Evolutionary conservation across 441 rosid species (phyloP).

Genomic region (Gossypium trilobum): DNA sequence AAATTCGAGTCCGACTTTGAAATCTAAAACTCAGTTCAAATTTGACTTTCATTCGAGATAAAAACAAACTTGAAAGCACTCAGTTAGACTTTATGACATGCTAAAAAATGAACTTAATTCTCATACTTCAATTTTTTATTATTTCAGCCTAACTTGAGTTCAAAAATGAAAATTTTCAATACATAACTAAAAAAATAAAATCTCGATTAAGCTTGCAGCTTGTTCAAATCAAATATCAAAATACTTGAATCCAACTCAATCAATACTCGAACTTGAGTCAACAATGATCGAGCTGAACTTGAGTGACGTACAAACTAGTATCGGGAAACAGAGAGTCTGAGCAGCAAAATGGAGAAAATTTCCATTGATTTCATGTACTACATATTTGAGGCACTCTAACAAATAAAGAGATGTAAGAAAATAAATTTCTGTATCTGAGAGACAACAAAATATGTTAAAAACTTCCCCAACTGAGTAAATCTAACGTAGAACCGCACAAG

Average conservation of each 20-base stretch:
- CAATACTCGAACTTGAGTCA: not conserved
- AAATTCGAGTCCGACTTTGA: too few species aligned
- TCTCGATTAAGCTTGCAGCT: too few species aligned
- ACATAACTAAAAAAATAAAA: too few species aligned
- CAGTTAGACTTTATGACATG: too few species aligned
- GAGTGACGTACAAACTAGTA: not conserved
- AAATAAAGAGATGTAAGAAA: conserved; percentile 6
- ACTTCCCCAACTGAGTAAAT: conserved; percentile 5
- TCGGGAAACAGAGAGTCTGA: not conserved
- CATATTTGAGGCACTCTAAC: not conserved
- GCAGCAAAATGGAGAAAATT: not conserved
- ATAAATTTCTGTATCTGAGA: conserved; percentile 9
- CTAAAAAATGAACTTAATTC: too few species aligned
- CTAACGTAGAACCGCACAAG: conserved; percentile 16
- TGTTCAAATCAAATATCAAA: too few species aligned
- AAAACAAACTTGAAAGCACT: too few species aligned
- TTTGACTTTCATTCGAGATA: too few species aligned
- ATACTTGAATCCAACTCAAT: not conserved
- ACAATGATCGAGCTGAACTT: not conserved
- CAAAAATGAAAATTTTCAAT: too few species aligned
- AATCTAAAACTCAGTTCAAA: too few species aligned
- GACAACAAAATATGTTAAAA: conserved; percentile 11
- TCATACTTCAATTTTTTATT: too few species aligned
- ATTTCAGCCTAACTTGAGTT: too few species aligned
- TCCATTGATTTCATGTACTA: not conserved